phyloP scores from a whole-genome alignment of 441 rosid species.

The Aleurites moluccanus region DNA sequence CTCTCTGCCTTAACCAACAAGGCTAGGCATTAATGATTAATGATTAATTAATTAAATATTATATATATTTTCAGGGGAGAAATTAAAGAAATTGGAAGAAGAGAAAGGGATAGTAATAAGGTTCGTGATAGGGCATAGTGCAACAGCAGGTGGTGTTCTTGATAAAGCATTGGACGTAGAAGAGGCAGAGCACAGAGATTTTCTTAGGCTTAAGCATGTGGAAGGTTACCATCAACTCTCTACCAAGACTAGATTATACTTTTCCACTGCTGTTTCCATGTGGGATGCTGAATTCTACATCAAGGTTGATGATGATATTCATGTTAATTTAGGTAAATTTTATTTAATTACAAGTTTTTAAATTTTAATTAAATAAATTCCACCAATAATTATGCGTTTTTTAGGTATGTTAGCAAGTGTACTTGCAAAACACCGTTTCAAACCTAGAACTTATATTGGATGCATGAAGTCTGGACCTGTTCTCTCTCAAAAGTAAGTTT shows the following conservation, averaged over 20 bases:
- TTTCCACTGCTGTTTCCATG: slow-evolving; percentile 66
- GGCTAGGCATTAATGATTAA: no score
- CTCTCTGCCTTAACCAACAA: no score
- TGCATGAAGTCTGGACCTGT: slow-evolving; percentile 98
- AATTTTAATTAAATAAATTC: neutral
- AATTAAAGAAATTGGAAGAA: slow-evolving; percentile 63
- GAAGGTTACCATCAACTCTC: slow-evolving; percentile 88
- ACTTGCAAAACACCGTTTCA: slow-evolving; percentile 54
- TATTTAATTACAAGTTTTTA: neutral
- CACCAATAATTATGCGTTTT: neutral
- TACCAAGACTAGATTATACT: slow-evolving; percentile 73
- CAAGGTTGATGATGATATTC: slow-evolving; percentile 90
- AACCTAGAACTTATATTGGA: slow-evolving; percentile 72
- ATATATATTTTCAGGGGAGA: slow-evolving; percentile 42
- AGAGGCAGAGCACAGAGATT: slow-evolving; percentile 60
- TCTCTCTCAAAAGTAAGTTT: slow-evolving; percentile 60
- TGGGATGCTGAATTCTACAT: slow-evolving; percentile 90
- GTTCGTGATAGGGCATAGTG: slow-evolving; percentile 90
- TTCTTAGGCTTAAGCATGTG: slow-evolving; percentile 73
- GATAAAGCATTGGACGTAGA: slow-evolving; percentile 71
- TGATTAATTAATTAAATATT: neutral
- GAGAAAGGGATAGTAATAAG: slow-evolving; percentile 80
- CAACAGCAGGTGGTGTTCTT: slow-evolving; percentile 68
- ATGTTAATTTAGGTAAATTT: slow-evolving; percentile 61
- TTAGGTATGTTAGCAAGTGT: slow-evolving; percentile 55